phyloP scores from a whole-genome alignment of 2,329 filamentous ascomycete species.

The Ilyonectria sp. region DNA sequence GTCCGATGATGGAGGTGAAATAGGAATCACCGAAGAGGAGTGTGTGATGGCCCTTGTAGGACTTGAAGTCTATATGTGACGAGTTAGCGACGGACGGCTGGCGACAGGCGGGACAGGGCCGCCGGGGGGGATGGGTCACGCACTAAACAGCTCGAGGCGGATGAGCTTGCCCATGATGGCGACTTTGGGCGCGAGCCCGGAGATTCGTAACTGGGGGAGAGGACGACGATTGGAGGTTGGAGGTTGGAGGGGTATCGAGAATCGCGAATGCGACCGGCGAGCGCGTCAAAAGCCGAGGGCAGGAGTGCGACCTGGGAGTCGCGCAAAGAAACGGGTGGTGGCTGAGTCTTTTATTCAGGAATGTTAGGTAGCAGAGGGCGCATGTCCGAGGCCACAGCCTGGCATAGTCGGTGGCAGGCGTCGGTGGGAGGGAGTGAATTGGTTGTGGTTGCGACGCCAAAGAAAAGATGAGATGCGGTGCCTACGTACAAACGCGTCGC shows the following conservation, averaged over 20 bases:
- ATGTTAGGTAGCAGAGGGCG: conserved; percentile 28
- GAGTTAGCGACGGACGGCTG: conserved; percentile 35
- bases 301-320: conserved; percentile 39
- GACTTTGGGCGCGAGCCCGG: conserved; percentile 36
- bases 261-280: conserved; percentile 39
- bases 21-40: conserved; percentile 97
- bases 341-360: conserved; percentile 13
- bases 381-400: conserved; percentile 16
- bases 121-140: conserved; percentile 50
- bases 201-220: conserved; percentile 25
- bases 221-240: conserved; percentile 25
- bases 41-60: conserved; percentile 96
- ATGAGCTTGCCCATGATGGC: conserved; percentile 94
- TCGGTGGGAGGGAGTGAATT: conserved; percentile 18
- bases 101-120: conserved; percentile 11
- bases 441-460: conserved; percentile 37
- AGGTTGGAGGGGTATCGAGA: conserved; percentile 37
- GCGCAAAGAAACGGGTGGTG: conserved; percentile 31
- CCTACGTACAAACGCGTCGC: conserved; percentile 44
- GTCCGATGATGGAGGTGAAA: conserved; percentile 99
- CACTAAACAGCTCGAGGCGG: conserved; percentile 93
- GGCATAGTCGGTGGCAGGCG: conserved; percentile 17
- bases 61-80: conserved; percentile 87
- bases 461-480: conserved; percentile 35
- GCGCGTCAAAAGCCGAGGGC: conserved; percentile 43